Base-by-base conservation (phyloP, 2,329 filamentous ascomycete genomes). In the Alternaria infectoria region DNA sequence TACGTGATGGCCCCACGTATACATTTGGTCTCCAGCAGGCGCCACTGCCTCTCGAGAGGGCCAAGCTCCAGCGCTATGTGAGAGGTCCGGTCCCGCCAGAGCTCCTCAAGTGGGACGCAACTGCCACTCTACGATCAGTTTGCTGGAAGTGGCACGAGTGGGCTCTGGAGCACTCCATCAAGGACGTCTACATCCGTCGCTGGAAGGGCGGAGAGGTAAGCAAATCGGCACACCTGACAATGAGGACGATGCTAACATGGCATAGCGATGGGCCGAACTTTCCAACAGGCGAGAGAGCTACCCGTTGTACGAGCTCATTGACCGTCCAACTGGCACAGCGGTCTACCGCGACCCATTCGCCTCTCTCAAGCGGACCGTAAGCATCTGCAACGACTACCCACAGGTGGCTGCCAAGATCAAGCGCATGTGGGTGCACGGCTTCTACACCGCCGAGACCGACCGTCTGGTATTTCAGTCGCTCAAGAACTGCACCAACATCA, bases 341-440 rank as follows among this genome's bases (percentile, higher is more conserved):
- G 84, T 86, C 64, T 86, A 85, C 74, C 83, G 83, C 54, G 83
- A 86, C 72, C 85, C 85, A 1, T 86, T 83, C 73, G 77, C 79
- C 56, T 83, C 82, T 1, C 78, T 87, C 55, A 82, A 81, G 73
- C 77, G 81, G 40, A 86, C 84, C 5, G 80, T 82, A 19, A 74
- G 76, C 32, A 81, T 86, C 23, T 83, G 86, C 70, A 74, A 77
- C 36, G 69, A 79, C 43, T 82, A 81, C 54, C 82, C 84, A 2
- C 73, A 79, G 28, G 77, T 86, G 10, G 84, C 84, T 4, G 76
- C 78, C 21, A 81, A 85, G 69, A 84, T 86, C 59, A 83, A 81
- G 59, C 83, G 84, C 49, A 79, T 87, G 69, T 86, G 84, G 84
- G 86, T 87, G 73, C 83, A 86, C 61, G 85, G 85, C 54, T 86